Evolutionary conservation across 1,284 basidiomycete genomes (phyloP), one percentile per base, ranked within the genome.

Genomic region (Cutaneotrichosporon sp.): DNA sequence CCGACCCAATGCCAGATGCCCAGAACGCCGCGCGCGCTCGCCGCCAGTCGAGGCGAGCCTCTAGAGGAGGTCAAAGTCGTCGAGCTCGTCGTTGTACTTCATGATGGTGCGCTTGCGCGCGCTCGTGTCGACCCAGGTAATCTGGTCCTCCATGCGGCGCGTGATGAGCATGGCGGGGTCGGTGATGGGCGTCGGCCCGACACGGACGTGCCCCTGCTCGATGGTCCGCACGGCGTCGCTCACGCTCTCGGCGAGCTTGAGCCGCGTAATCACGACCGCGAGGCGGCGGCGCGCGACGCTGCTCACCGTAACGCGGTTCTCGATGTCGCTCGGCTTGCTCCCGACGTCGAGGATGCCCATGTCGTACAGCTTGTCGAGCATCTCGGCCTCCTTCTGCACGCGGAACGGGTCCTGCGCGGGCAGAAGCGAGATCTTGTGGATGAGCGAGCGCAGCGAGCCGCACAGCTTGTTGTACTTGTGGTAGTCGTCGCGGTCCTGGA

Each of bases 381-480:
- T 84, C 71, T 91, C 88, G 38, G 82, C 86, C 80, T 99, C 92
- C 85, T 91, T 91, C 66, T 89, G 86, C 16, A 87, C 69, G 24
- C 97, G 86, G 80, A 92, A 94, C 2, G 94, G 90, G 79, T 99
- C 95, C 66, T 92, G 87, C 0, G 93, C 84, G 0, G 95, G 92
- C 8, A 99, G 85, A 36, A 93, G 83, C 42, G 94, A 90, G 61
- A 98, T 79, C 24, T 92, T 87, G 79, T 97, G 92, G 1, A 93
- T 90, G 73, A 91, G 87, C 16, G 89, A 87, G 46, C 93, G 87
- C 46, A 98, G 82, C 10, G 89, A 87, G 47, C 97, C 97, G 68
- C 91, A 94, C 22, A 99, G 84, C 78, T 91, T 93, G 84, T 99
- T 99, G 84, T 99, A 98, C 87, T 94, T 94, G 85, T 93, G 90